phyloP scores from a whole-genome alignment of 2,329 filamentous ascomycete genomes.

The Calonectria henricotiae region DNA sequence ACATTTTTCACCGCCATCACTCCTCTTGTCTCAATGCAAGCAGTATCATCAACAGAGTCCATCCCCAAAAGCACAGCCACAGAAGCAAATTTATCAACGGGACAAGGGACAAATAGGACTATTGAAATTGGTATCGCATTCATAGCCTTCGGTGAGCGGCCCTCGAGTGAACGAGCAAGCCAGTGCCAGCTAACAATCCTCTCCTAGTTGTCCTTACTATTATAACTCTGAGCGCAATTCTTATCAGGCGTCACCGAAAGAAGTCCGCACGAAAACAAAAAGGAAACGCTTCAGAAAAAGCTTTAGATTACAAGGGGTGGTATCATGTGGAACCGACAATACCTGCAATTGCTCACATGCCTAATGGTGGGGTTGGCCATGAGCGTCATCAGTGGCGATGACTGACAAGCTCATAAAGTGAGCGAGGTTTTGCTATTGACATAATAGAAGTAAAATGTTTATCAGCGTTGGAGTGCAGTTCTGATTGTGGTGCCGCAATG shows the following conservation, averaged over 20 bases:
- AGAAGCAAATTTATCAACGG: conserved; percentile 26
- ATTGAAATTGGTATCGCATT: conserved; percentile 48
- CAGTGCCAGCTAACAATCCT: not conserved
- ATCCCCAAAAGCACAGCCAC: conserved; percentile 37
- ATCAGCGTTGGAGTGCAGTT: too few relatives aligned
- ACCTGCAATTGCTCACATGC: conserved; percentile 17
- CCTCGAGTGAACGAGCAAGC: rapidly evolving
- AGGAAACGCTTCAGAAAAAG: not conserved
- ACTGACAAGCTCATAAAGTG: not conserved
- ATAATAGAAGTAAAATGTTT: not conserved
- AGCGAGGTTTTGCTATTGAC: not conserved
- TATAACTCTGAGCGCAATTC: conserved; percentile 7
- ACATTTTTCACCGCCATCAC: conserved; percentile 49
- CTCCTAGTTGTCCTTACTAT: conserved; percentile 3
- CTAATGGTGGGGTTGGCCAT: conserved; percentile 1
- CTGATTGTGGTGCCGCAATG: too few relatives aligned
- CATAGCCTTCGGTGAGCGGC: conserved; percentile 37
- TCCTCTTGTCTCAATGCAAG: conserved; percentile 35
- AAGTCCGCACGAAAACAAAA: not conserved
- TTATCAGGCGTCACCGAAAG: conserved; percentile 3
- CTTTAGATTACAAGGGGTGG: conserved; percentile 20
- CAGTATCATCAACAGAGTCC: conserved; percentile 24
- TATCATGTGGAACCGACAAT: conserved; percentile 5
- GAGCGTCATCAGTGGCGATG: not conserved
- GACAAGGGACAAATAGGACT: conserved; percentile 36